Evolutionary conservation across 2,329 filamentous ascomycete species (phyloP), one percentile per base, ranked within the genome.

Genomic region (Macrophomina phaseolina): DNA sequence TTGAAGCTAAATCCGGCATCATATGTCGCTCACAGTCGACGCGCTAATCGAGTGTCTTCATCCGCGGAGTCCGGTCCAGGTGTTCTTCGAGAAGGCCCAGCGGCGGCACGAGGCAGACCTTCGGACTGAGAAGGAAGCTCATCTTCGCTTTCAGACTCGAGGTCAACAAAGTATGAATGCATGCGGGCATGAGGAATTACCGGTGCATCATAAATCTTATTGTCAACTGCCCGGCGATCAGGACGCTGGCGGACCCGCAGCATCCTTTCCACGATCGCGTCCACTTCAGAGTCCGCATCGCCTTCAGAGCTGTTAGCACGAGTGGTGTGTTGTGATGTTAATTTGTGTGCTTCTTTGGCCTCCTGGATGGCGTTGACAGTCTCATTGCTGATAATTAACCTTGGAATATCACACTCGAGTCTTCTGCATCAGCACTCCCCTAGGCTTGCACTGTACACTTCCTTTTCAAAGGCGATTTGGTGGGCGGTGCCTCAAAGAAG

Each of bases 401-500:
- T 42, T 16, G n/a, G 18, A 18, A 36, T 38, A 34, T 11, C 16
- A 32, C 60, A 14, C 52, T 23, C 3, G 14, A n/a, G 14, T 6
- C 3, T 16, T 52, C 53, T 9, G 14, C 56, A 36, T 30, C 18
- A 12, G 23, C 12, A 18, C n/a, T 23, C 30, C 42, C 55, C 28
- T 34, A 36, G 6, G 32, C 38, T 14, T n/a, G 1, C 3, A 28
- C 23, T 18, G 18, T 66, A 16, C 40, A 38, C 36, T 40, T 40
- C 9, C 36, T 45, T 18, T 52, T 65, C 38, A 8, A 70, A 28
- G 67, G 62, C 5, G 63, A 38, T 30, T 65, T 70, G 9, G 68
- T 48, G 28, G 67, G 32, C 12, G 70, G 71, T 11, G 36, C n/a
- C 34, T 74, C 64, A 6, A 76, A 58, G 1, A 73, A 53, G 0